Evolutionary conservation across 2,329 filamentous ascomycete species (phyloP).

Genomic region (Aureobasidium subglaciale): DNA sequence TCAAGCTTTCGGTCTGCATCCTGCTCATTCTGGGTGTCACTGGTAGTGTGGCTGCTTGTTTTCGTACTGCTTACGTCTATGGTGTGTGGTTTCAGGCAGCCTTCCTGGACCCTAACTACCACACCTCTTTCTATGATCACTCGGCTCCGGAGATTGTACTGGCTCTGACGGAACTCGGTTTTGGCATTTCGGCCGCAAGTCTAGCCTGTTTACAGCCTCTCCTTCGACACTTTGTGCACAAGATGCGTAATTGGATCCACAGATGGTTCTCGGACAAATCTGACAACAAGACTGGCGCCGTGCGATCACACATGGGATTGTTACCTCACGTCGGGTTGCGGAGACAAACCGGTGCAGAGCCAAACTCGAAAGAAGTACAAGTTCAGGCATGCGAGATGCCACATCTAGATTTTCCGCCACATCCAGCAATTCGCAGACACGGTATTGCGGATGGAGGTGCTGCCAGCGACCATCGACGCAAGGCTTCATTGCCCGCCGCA

Average conservation of each 20-base stretch:
- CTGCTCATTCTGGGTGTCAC: constrained; percentile 34
- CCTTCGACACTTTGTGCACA: constrained; percentile 17
- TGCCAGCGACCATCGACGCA: neutral
- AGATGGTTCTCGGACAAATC: neutral
- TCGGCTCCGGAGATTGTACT: constrained; percentile 21
- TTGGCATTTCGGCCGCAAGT: constrained; percentile 29
- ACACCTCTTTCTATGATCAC: neutral
- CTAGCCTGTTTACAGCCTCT: constrained; percentile 30
- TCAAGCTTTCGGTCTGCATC: constrained; percentile 34
- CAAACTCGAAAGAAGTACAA: neutral
- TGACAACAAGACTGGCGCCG: neutral
- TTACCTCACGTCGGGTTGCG: neutral
- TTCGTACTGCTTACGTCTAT: constrained; percentile 22
- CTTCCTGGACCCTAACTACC: constrained; percentile 16
- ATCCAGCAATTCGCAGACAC: neutral
- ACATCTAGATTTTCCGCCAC: neutral
- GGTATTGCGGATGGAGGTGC: neutral
- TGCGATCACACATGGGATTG: neutral
- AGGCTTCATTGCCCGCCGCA: neutral
- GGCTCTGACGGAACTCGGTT: constrained; percentile 27
- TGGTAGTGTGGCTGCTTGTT: constrained; percentile 22
- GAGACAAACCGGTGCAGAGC: neutral
- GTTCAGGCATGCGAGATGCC: neutral
- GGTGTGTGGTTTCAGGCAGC: constrained; percentile 16
- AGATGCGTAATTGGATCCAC: neutral